Percentiles rank a stretch among this genome's conserved stretches.
Evolutionary conservation across 1,284 basidiomycete genomes (phyloP).

Genomic region (Cerrena zonata): DNA sequence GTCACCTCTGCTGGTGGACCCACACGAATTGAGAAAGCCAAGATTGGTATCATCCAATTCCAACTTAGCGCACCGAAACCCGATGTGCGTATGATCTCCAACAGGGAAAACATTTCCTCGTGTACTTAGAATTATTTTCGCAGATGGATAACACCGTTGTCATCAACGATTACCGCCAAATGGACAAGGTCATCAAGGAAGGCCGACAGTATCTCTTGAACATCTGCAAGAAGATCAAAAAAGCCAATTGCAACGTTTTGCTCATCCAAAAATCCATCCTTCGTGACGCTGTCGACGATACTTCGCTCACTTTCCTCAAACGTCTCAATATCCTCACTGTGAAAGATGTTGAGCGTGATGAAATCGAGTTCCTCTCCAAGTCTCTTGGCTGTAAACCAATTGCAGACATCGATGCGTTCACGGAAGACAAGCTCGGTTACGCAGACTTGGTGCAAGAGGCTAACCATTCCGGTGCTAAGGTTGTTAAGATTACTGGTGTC

Average conservation of each 20-base stretch:
- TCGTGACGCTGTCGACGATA: constrained; percentile 96
- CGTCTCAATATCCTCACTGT: constrained; percentile 95
- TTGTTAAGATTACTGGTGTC: constrained; percentile 91
- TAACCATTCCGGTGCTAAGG: constrained; percentile 80
- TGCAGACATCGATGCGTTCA: constrained; percentile 96
- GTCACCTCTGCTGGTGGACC: constrained; percentile 88
- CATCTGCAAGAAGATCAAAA: constrained; percentile 99
- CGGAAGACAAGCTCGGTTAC: constrained; percentile 96
- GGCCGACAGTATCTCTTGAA: constrained; percentile 97
- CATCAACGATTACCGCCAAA: constrained; percentile 98
- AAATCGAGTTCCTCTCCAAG: constrained; percentile 96
- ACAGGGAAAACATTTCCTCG: too few relatives aligned
- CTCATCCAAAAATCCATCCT: constrained; percentile 99
- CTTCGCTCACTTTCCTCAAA: constrained; percentile 97
- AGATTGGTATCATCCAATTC: constrained; percentile 98
- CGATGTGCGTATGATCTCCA: constrained; percentile 61
- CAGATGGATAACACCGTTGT: constrained; percentile 99
- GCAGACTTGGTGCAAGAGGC: constrained; percentile 95
- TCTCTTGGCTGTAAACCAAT: constrained; percentile 94
- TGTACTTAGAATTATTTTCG: constrained; percentile 5
- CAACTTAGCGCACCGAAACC: constrained; percentile 97
- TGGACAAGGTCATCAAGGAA: constrained; percentile 99
- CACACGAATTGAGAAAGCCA: constrained; percentile 94
- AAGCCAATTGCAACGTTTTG: constrained; percentile 97
- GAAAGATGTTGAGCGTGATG: constrained; percentile 97